Conservation (phyloP, 805 yeast species). For the Cyberlindnera xylosilytica region DNA sequence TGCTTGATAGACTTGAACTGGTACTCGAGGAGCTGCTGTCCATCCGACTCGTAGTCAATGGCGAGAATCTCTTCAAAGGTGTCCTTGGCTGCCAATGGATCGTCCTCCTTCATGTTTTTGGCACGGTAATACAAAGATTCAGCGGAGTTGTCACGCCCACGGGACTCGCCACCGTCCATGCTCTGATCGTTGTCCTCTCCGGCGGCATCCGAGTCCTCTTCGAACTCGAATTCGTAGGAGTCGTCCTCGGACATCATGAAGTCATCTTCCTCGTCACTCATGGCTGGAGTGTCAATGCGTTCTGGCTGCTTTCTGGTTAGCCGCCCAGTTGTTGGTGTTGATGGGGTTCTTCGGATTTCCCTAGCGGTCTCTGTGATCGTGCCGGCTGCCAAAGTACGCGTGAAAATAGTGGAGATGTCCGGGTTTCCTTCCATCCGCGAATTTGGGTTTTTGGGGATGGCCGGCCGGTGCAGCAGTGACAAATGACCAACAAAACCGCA, state of each 20-base stretch:
- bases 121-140: slow-evolving; percentile 30
- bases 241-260: slow-evolving; percentile 30
- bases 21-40: slow-evolving; percentile 22
- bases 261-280: slow-evolving; percentile 27
- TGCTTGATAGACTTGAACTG: slow-evolving; percentile 28
- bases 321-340: neutral
- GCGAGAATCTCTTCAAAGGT: slow-evolving; percentile 26
- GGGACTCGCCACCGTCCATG: slow-evolving; percentile 12
- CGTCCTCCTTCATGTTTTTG: slow-evolving; percentile 23
- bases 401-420: neutral
- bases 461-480: neutral
- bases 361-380: too few species aligned
- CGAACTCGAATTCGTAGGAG: slow-evolving; percentile 29
- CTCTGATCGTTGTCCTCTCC: slow-evolving; percentile 26
- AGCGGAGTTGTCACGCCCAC: slow-evolving; percentile 27
- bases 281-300: slow-evolving; percentile 1
- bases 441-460: neutral
- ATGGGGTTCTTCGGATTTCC: too few species aligned
- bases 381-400: too few species aligned
- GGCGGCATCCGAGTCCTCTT: slow-evolving; percentile 21
- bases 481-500: neutral
- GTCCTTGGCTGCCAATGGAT: slow-evolving; percentile 20
- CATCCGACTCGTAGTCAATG: slow-evolving; percentile 35
- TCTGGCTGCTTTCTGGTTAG: too few species aligned
- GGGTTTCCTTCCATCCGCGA: neutral